phyloP scores from a whole-genome alignment of 208 protist genomes.

The Borovskyia barvae region DNA sequence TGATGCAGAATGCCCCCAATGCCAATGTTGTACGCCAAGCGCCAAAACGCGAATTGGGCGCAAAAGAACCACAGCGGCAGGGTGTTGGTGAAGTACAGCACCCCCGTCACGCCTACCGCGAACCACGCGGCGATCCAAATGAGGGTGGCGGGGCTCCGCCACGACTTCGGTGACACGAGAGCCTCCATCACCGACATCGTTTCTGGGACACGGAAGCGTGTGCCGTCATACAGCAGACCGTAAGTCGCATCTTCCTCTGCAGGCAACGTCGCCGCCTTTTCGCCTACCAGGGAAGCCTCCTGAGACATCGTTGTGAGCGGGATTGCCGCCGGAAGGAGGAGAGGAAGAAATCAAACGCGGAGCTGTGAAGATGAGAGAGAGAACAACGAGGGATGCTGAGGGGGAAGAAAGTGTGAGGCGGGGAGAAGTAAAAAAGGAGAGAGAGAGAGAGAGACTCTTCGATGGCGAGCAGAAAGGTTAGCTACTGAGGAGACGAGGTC shows the following conservation, averaged over 20 bases:
- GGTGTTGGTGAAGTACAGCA: slow-evolving; percentile 37
- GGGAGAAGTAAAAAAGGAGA: slow-evolving; percentile 3
- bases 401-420: not conserved
- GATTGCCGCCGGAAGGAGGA: too few relatives aligned
- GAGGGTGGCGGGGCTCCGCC: slow-evolving; percentile 42
- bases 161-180: slow-evolving; percentile 48
- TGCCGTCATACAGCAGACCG: slow-evolving; percentile 49
- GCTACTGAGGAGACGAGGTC: too few relatives aligned
- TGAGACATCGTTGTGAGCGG: too few relatives aligned
- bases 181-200: slow-evolving; percentile 66
- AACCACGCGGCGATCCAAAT: slow-evolving; percentile 49
- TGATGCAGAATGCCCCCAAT: slow-evolving; percentile 84
- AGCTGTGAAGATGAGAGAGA: not conserved
- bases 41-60: slow-evolving; percentile 91
- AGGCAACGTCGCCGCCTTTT: too few relatives aligned
- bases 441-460: not conserved
- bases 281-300: too few relatives aligned
- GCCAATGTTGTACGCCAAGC: slow-evolving; percentile 92
- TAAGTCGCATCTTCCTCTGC: slow-evolving; percentile 15
- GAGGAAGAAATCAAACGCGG: too few relatives aligned
- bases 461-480: too few relatives aligned
- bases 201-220: slow-evolving; percentile 54
- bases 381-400: not conserved
- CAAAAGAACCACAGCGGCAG: slow-evolving; percentile 75
- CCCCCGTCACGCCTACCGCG: slow-evolving; percentile 25